Evolutionary conservation across 441 rosid species (phyloP).

Genomic region (Pelargonium citronellum): DNA sequence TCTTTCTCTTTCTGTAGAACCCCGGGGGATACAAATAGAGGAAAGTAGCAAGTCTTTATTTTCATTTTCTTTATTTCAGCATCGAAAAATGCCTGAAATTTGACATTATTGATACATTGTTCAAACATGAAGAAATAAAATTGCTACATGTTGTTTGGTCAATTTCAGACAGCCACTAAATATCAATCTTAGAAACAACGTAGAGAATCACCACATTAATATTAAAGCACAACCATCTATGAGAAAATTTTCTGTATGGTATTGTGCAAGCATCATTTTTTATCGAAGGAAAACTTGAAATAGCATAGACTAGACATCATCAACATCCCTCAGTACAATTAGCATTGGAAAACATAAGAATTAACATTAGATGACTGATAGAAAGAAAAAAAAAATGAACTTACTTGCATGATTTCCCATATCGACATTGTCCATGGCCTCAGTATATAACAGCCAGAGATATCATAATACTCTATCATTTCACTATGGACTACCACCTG

Average conservation of each 20-base stretch:
- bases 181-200: too few species aligned
- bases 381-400: conserved; percentile 20
- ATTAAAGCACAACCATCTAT: too few species aligned
- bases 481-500: conserved; percentile 87
- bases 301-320: too few species aligned
- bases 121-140: neutral
- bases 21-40: conserved; percentile 86
- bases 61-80: conserved; percentile 90
- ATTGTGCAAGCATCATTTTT: too few species aligned
- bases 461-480: conserved; percentile 94
- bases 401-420: conserved; percentile 93
- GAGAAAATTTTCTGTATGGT: too few species aligned
- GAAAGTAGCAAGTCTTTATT: conserved; percentile 86
- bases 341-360: neutral
- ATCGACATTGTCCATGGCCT: conserved; percentile 96
- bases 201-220: too few species aligned
- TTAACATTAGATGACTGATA: neutral
- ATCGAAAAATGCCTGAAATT: conserved; percentile 74
- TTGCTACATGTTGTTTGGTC: neutral
- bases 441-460: conserved; percentile 92
- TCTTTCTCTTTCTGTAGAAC: conserved; percentile 91
- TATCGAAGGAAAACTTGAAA: too few species aligned
- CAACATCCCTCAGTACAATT: neutral
- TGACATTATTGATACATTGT: conserved; percentile 19
- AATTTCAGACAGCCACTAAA: neutral